Evolutionary conservation across 441 rosid genomes (phyloP), one percentile per base, ranked within the genome.

Genomic region (Adansonia grandidieri): DNA sequence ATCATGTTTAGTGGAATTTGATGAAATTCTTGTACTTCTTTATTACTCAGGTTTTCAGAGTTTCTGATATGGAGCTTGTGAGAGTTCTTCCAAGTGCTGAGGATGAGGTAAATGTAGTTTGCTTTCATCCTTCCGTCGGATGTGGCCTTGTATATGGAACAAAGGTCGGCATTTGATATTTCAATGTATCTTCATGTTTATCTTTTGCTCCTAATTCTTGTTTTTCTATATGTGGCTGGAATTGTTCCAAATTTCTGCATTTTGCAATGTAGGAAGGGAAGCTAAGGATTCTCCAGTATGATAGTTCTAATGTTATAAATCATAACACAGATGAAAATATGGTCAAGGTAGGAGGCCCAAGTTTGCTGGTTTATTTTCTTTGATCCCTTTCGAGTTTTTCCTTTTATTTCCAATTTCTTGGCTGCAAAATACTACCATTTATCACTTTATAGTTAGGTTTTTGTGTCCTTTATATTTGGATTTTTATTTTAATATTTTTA

Each of bases 101-200:
- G 84, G 99, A 96, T 86, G 98, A 94, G 90, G 99, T 96, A 71
- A 94, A 96, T 83, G 98, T 96, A 32, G 99, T 98, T 72, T 94
- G 97, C 86, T 96, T 92, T 86, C 99, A 96, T 87, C 99, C 98
- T 80, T 87, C 90, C 74, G 91, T 92, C 14, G 99, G 99, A 51
- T 96, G 96, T 74, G 98, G 99, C 69, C 97, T 92, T 85, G 96
- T 93, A 9, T 94, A 93, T 87, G 99, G 99, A 79, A 94, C 98
- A 60, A 96, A 96, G 97, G 97, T 90, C 78, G 45, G 71, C 48
- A 75, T 17, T 70, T 65, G 76, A 44, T 15, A 20, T 51, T 32
- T 9, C 10, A 28, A 14, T 8, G 40, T 24, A 61, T 75, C 50
- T 17, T 56, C 51, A 17, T 73, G 10, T 37, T 32, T 54, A 1